Evolutionary conservation across 129 eudicot species (phyloP).

Genomic region (Flaveria ramosissima): DNA sequence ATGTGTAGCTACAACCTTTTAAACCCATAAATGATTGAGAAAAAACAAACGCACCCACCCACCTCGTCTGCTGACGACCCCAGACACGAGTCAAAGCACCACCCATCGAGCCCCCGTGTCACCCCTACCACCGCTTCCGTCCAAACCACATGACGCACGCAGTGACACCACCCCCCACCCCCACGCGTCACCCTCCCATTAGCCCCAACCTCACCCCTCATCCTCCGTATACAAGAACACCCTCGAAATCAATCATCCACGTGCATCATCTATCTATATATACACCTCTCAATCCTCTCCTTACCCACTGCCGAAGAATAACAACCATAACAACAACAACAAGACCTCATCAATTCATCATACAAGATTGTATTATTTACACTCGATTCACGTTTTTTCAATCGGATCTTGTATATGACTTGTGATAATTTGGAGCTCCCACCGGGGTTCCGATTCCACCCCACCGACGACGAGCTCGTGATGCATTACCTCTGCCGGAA

Average conservation of each 20-base stretch:
- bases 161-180: conserved; percentile 36
- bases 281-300: background rate
- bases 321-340: no score
- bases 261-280: conserved; percentile 25
- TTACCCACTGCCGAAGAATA: background rate
- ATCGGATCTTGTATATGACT: conserved; percentile 39
- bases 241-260: conserved; percentile 23
- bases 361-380: background rate
- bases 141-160: conserved; percentile 47
- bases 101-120: conserved; percentile 15
- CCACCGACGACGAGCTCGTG: conserved; percentile 65
- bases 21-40: no score
- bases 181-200: conserved; percentile 36
- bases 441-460: conserved; percentile 65
- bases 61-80: conserved; percentile 20
- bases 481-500: conserved; percentile 58
- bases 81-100: conserved; percentile 38
- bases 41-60: no score
- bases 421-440: conserved; percentile 46
- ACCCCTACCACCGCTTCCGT: conserved; percentile 13
- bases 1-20: no score
- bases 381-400: background rate
- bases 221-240: conserved; percentile 15
- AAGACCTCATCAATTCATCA: no score
- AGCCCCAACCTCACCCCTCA: conserved; percentile 15